A percentile compares a stretch with the other conserved stretches of the same genome.
Conservation (phyloP, 73 alveolate genomes). For the Tetrahymena thermophila region DNA sequence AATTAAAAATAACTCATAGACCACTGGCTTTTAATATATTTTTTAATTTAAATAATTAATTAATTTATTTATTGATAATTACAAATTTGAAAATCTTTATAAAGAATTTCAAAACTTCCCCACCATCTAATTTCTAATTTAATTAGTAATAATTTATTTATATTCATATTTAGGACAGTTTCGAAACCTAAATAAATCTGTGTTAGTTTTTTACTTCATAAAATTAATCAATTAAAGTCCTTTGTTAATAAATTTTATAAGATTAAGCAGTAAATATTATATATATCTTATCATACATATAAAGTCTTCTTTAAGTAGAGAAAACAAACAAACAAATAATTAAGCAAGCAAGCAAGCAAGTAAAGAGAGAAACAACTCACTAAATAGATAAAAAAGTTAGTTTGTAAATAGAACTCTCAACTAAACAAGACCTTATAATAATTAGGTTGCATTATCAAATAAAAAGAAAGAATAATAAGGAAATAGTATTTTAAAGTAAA, state of each 20-base stretch:
- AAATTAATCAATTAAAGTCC: not conserved
- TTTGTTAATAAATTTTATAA: no score
- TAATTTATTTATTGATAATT: no score
- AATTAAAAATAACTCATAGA: no score
- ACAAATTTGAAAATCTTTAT: not conserved
- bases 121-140: not conserved
- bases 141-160: not conserved
- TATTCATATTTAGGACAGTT: not conserved
- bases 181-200: not conserved
- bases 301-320: not conserved
- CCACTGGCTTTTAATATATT: no score
- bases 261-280: not conserved
- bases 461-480: not conserved
- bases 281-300: not conserved
- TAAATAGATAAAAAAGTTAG: no score
- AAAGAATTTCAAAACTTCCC: not conserved
- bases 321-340: no score
- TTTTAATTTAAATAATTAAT: no score
- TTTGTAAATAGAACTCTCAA: not conserved
- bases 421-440: not conserved
- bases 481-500: not conserved
- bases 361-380: no score
- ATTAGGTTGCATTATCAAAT: not conserved
- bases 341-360: no score
- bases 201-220: not conserved